Base-by-base conservation (phyloP, 2,329 filamentous ascomycete genomes). In the Westerdykella aurantiaca region DNA sequence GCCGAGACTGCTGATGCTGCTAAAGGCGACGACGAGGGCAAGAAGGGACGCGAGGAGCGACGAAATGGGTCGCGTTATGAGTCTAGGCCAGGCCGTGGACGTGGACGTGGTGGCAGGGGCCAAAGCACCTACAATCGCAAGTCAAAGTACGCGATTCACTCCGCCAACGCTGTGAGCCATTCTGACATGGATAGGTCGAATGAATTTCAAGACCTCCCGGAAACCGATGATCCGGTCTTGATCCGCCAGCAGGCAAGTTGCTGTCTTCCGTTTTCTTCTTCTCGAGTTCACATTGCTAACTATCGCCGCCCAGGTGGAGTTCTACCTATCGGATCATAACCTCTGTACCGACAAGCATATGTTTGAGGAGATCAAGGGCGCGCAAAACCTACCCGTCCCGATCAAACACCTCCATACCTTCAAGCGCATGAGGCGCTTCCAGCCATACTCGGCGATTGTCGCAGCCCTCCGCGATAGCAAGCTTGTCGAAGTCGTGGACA, bases 341-440 rank as follows among this genome's bases (percentile, higher is more conserved):
- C 80, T 98, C 31, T 84, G 85, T 41, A 82, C 81, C 60, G 94
- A 98, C 71, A 86, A 88, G 67, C 95, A 88, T 73, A 78, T 98
- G 56, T 86, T 89, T 74, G 76, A 81, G 51, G 76, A 83, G 60
- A 86, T 88, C 43, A 85, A 83, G 33, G 91, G 91, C 45, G 75
- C 79, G 52, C 78, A 85, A 60, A 95, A 96, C 75, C 85, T 86
- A 67, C 79, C 90, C 35, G 83, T 98, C 31, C 74, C 83, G 17
- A 75, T 98, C 55, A 82, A 83, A 60, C 79, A 83, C 49, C 81
- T 98, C 53, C 81, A 83, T 75, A 82, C 74, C 41, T 98, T 98
- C 78, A 91, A 90, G 73, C 89, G 94, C 67, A 98, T 98, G 94
- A 85, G 82, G 55, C 86, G 84, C 59, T 98, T 97, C 79, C 83